Evolutionary conservation across 495 filamentous ascomycete genomes (phyloP).

Genomic region (Penicillium antarcticum): DNA sequence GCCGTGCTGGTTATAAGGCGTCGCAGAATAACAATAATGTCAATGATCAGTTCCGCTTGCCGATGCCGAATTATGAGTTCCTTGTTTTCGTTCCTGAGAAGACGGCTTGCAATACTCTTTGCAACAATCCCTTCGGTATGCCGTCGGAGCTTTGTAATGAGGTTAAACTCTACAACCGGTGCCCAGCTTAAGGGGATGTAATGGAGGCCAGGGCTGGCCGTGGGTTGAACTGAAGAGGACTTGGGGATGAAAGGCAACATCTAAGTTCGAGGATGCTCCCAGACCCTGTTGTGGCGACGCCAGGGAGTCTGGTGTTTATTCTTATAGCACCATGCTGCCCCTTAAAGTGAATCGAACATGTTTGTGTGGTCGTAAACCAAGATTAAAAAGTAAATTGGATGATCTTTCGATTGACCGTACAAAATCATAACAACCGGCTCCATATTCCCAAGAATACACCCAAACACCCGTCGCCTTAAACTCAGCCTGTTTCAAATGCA

Average conservation of each 20-base stretch:
- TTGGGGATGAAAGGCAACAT: neutral
- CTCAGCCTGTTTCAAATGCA: constrained; percentile 25
- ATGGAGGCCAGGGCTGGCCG: neutral
- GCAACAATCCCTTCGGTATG: constrained; percentile 31
- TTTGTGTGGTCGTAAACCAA: neutral
- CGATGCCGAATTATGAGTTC: constrained; percentile 40
- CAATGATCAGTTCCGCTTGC: constrained; percentile 36
- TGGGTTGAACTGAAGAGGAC: neutral
- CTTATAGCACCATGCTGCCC: neutral
- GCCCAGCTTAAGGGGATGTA: constrained; percentile 20
- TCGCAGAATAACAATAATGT: constrained; percentile 31
- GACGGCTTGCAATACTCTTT: constrained; percentile 37
- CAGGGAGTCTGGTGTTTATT: neutral
- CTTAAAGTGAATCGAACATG: neutral
- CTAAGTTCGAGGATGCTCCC: neutral
- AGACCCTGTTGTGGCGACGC: neutral
- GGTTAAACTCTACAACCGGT: constrained; percentile 29
- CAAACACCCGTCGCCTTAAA: constrained; percentile 23
- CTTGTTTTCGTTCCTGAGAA: constrained; percentile 41
- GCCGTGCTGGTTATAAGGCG: constrained; percentile 64
- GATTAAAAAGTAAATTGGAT: constrained; percentile 13
- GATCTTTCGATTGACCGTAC: constrained; percentile 19
- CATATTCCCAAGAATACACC: constrained; percentile 16
- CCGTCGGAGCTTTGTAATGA: constrained; percentile 34
- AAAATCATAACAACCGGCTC: constrained; percentile 13